Percentiles rank a stretch among this genome's conserved stretches.
These are phyloP conservation scores for Halenospora varia DNA, from an alignment of 495 filamentous ascomycete species.

Conservation along the genomic window DNA sequence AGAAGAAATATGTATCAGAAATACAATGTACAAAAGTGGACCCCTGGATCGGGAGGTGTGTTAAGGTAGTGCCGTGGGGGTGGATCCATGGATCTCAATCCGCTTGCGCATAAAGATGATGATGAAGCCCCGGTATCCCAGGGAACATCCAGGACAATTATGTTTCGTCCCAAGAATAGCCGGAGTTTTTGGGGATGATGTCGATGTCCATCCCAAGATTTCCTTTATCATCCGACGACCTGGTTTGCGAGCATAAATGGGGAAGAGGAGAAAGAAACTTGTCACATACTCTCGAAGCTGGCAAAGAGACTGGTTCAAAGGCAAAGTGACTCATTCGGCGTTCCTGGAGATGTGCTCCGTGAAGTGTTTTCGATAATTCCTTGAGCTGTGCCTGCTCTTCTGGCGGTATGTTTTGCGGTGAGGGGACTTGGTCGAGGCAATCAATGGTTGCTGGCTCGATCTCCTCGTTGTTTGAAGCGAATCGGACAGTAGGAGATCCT, in stretches of 20 bases:
- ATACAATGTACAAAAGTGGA: conserved; percentile 16
- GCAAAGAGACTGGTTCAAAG: conserved; percentile 83
- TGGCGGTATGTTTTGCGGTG: conserved; percentile 15
- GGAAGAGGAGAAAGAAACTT: not conserved
- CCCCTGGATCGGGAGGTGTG: conserved; percentile 4
- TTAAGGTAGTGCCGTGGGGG: conserved; percentile 15
- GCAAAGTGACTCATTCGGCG: conserved; percentile 78
- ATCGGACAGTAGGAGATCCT: conserved; percentile 61
- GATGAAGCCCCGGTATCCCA: not conserved
- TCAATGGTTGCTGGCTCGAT: conserved; percentile 55
- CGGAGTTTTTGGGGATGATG: not conserved
- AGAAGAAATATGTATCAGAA: conserved; percentile 12
- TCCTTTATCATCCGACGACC: not conserved
- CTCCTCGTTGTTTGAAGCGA: conserved; percentile 75
- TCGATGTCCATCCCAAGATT: not conserved
- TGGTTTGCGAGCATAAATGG: not conserved
- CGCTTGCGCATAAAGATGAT: not conserved
- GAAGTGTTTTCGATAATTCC: conserved; percentile 66
- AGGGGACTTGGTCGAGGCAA: conserved; percentile 8
- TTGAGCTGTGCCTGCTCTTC: conserved; percentile 49
- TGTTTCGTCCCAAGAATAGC: not conserved
- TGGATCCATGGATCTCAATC: conserved; percentile 6
- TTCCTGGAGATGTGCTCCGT: conserved; percentile 71
- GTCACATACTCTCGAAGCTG: conserved; percentile 81
- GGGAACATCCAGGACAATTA: not conserved